Base-by-base conservation (phyloP, 345 rosid genomes). In the Linum lewisii region DNA sequence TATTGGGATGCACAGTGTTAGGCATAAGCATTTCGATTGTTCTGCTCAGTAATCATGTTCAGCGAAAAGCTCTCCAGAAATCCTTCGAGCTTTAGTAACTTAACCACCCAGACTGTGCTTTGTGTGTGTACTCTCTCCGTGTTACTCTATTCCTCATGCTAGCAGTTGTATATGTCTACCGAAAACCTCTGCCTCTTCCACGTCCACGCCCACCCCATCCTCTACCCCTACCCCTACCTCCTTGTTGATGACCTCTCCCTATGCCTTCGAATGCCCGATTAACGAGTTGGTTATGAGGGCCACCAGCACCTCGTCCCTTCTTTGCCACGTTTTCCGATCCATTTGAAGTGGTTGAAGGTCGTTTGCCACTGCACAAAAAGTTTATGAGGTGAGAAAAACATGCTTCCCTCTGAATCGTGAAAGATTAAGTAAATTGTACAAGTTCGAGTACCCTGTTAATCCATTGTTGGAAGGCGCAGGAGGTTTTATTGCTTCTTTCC, bases 201-300 rank as follows among this genome's bases (percentile, higher is more conserved):
- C 83, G 69, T 47, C 90, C 92, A 23, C 83, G 69, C 59, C 91
- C 84, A 24, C 42, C 60, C 42, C 60, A 10, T 20, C 88, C 84
- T 65, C 88, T 62, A 45, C 82, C 74, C 54, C 87, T 77, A 58
- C 76, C 82, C 60, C 84, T 78, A 19, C 79, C 66, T 18, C 88
- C 87, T 34, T 34, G 38, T 34, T 34, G 32, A n/a, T n/a, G n/a
- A n/a, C 85, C 81, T 55, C 91, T 77, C 50, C 89, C 88, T 71
- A 93, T 77, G 37, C 97, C 99, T 71, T 93, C 90, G 52, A 89
- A 78, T 57, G 97, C 97, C 77, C 87, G 82, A 63, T 79, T 89
- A 24, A 93, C 92, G 53, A 87, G 91, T 75, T 93, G 99, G 63
- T 76, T 84, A 60, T 69, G 90, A 63, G 79, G 21, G 49, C 84